phyloP scores from a whole-genome alignment of 1,284 basidiomycete species.

The Cutaneotrichosporon sp. region DNA sequence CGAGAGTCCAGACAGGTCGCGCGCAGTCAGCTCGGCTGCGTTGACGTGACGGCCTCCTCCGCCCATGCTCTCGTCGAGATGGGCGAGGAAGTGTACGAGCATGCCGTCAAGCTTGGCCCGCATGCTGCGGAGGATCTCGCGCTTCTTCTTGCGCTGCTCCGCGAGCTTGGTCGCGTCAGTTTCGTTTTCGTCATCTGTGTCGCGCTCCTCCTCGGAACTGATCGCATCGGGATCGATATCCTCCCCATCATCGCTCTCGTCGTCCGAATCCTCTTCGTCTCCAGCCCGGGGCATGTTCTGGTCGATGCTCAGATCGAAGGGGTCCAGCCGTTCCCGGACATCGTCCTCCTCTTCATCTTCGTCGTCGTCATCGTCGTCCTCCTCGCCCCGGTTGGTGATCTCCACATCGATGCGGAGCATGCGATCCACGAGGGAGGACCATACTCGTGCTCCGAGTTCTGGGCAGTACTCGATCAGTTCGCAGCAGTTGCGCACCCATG shows the following conservation, averaged over 20 bases:
- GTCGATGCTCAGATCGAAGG: slow-evolving; percentile 73
- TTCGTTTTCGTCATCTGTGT: slow-evolving; percentile 58
- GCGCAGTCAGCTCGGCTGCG: slow-evolving; percentile 36
- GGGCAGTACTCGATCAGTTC: slow-evolving; percentile 83
- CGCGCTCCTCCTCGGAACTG: slow-evolving; percentile 49
- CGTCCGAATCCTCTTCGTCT: slow-evolving; percentile 54
- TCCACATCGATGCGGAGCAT: slow-evolving; percentile 96
- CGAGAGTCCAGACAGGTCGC: slow-evolving; percentile 11
- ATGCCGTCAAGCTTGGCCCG: slow-evolving; percentile 87
- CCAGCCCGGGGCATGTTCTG: slow-evolving; percentile 54
- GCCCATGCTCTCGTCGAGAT: slow-evolving; percentile 53
- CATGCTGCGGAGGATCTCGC: slow-evolving; percentile 70
- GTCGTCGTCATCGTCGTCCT: slow-evolving; percentile 68
- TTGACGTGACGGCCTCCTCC: slow-evolving; percentile 16
- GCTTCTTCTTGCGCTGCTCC: slow-evolving; percentile 57
- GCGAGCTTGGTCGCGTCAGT: too few relatives aligned
- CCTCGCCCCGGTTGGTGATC: slow-evolving; percentile 92
- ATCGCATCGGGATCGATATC: slow-evolving; percentile 49
- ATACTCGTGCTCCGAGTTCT: slow-evolving; percentile 76
- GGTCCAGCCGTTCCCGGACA: slow-evolving; percentile 65
- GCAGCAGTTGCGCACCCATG: slow-evolving; percentile 88
- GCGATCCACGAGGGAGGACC: slow-evolving; percentile 80
- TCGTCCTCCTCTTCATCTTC: slow-evolving; percentile 58
- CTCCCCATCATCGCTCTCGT: slow-evolving; percentile 56
- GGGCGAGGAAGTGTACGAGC: slow-evolving; percentile 74